Percentiles rank a stretch among this genome's conserved stretches.
These are phyloP conservation scores for Phaeosphaeria sp. DNA, from an alignment of 2,329 filamentous ascomycete genomes.

Conservation along the genomic window DNA sequence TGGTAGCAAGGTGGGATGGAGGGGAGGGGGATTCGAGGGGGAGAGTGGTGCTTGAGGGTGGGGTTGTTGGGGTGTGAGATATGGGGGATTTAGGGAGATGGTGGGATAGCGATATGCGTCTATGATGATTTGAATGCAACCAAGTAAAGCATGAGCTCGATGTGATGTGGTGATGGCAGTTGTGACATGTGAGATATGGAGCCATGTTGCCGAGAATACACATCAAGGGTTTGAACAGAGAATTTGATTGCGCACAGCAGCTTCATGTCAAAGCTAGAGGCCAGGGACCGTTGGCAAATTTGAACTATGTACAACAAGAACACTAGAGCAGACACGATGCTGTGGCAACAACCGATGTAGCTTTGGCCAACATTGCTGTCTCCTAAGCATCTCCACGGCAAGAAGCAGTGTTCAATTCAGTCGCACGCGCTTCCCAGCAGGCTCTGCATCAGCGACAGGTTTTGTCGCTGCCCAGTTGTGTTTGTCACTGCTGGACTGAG, in stretches of 20 bases:
- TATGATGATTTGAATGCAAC: not conserved
- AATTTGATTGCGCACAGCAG: too few species aligned
- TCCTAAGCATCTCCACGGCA: too few species aligned
- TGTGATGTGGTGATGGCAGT: not conserved
- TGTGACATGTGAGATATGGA: too few species aligned
- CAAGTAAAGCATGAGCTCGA: not conserved
- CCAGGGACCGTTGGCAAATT: too few species aligned
- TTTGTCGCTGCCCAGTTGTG: slow-evolving; percentile 26
- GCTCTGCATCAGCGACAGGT: slow-evolving; percentile 15
- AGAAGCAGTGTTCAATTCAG: slow-evolving; percentile 17
- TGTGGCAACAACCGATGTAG: too few species aligned
- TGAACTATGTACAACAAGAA: too few species aligned
- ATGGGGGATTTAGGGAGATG: not conserved
- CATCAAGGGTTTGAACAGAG: too few species aligned
- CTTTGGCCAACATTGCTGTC: too few species aligned
- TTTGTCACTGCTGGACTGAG: slow-evolving; percentile 12
- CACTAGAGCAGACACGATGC: too few species aligned
- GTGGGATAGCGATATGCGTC: not conserved
- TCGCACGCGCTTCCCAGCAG: slow-evolving; percentile 31
- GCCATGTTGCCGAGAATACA: too few species aligned
- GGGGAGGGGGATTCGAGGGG: not conserved
- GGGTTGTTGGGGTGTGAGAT: slow-evolving; percentile 10
- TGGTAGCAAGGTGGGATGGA: slow-evolving; percentile 1
- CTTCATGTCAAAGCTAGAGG: too few species aligned
- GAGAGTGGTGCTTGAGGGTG: slow-evolving; percentile 13